Conservation (phyloP, 2,329 filamentous ascomycete species). For the Mariannaea sp. region DNA sequence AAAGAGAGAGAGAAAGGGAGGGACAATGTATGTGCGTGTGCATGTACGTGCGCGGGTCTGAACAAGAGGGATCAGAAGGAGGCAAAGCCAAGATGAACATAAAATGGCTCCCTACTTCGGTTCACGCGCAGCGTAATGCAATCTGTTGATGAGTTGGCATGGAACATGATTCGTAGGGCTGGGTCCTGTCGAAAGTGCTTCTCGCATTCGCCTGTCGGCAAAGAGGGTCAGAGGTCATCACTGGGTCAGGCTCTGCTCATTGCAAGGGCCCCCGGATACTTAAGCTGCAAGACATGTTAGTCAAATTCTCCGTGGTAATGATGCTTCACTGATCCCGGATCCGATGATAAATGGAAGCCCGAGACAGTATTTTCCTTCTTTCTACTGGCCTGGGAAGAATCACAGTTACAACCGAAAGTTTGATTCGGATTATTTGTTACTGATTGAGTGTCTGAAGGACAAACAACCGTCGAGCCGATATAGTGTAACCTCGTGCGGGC, state of each 20-base stretch:
- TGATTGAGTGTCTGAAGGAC: background rate
- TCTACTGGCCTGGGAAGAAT: background rate
- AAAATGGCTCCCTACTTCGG: background rate
- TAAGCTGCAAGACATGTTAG: background rate
- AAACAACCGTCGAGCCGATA: background rate
- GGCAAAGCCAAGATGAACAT: background rate
- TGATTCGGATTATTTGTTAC: background rate
- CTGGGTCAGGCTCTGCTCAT: conserved; percentile 1
- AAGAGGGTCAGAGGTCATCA: conserved; percentile 1
- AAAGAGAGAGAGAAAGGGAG: no score
- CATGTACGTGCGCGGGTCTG: no score
- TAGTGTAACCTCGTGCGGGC: background rate
- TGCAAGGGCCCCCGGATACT: background rate
- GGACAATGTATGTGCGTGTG: no score
- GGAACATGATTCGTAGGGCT: conserved; percentile 6
- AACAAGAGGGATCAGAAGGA: background rate
- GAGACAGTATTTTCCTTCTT: background rate
- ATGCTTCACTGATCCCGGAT: background rate
- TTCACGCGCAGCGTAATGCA: background rate
- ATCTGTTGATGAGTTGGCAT: conserved; percentile 2
- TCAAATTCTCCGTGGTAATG: background rate
- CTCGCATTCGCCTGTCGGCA: conserved; percentile 14
- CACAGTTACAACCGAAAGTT: background rate
- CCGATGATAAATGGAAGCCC: background rate
- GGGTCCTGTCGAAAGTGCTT: background rate